Conservation (phyloP, 306 rosid genomes). For the Lotus japonicus region DNA sequence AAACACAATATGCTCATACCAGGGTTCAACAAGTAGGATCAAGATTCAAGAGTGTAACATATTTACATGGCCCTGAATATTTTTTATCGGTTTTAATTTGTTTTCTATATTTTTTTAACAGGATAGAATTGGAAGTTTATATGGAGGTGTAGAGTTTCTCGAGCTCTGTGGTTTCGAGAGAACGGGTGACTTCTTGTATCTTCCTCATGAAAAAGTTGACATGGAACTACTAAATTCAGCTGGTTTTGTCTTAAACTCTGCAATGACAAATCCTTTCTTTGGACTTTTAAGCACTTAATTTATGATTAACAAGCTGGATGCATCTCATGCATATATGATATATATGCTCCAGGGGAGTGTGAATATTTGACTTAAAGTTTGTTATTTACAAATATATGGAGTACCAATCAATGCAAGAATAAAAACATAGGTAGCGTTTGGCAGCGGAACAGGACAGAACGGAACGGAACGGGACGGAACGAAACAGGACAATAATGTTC, state of each 20-base stretch:
- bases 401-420: too few relatives aligned
- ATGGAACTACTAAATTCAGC: slow-evolving; percentile 43
- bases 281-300: slow-evolving; percentile 48
- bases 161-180: slow-evolving; percentile 80
- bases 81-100: neutral
- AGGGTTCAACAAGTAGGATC: neutral
- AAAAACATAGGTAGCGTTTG: too few relatives aligned
- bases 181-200: slow-evolving; percentile 53
- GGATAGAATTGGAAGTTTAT: slow-evolving; percentile 79
- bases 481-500: too few relatives aligned
- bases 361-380: too few relatives aligned
- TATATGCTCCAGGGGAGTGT: too few relatives aligned
- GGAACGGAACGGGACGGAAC: too few relatives aligned
- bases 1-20: neutral
- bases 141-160: slow-evolving; percentile 71
- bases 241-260: slow-evolving; percentile 55
- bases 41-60: neutral
- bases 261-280: slow-evolving; percentile 79
- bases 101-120: slow-evolving; percentile 22
- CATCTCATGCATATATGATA: too few relatives aligned
- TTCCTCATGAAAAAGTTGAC: slow-evolving; percentile 51
- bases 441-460: too few relatives aligned
- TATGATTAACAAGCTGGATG: too few relatives aligned
- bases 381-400: too few relatives aligned
- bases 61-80: neutral